phyloP scores from a whole-genome alignment of 768 basidiomycete genomes.

The Megacollybia marginata region DNA sequence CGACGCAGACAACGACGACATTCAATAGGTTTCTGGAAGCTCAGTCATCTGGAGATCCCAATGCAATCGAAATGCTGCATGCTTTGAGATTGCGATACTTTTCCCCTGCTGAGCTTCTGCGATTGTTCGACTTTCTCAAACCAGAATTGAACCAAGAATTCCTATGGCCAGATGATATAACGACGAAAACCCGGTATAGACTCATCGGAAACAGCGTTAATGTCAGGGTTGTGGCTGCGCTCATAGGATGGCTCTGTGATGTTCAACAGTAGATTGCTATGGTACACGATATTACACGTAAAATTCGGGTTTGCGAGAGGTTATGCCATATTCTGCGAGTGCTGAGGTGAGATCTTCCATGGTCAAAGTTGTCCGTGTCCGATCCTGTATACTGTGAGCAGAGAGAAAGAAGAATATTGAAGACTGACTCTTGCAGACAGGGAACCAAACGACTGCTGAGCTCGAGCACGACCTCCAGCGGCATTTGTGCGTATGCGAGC shows the following conservation, averaged over 20 bases:
- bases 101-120: conserved; percentile 62
- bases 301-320: conserved; percentile 89
- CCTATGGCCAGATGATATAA: conserved; percentile 55
- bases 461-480: conserved; percentile 60
- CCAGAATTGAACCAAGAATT: conserved; percentile 23
- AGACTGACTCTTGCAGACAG: conserved; percentile 10
- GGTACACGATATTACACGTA: conserved; percentile 46
- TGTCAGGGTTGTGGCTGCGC: conserved; percentile 49
- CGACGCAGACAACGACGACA: conserved; percentile 45
- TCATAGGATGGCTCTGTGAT: too few relatives aligned
- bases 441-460: conserved; percentile 57
- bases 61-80: conserved; percentile 47
- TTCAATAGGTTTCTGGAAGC: conserved; percentile 50
- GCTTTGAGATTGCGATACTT: conserved; percentile 70
- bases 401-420: background rate
- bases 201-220: conserved; percentile 83
- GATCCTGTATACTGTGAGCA: conserved; percentile 44
- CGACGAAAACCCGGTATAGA: conserved; percentile 64
- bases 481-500: conserved; percentile 93
- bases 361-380: conserved; percentile 87
- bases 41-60: conserved; percentile 28
- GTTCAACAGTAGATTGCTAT: too few relatives aligned
- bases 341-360: conserved; percentile 97
- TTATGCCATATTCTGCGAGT: conserved; percentile 93
- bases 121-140: conserved; percentile 52